Conservation (phyloP, 2,329 filamentous ascomycete genomes). For the Trichoderma semiorbis region DNA sequence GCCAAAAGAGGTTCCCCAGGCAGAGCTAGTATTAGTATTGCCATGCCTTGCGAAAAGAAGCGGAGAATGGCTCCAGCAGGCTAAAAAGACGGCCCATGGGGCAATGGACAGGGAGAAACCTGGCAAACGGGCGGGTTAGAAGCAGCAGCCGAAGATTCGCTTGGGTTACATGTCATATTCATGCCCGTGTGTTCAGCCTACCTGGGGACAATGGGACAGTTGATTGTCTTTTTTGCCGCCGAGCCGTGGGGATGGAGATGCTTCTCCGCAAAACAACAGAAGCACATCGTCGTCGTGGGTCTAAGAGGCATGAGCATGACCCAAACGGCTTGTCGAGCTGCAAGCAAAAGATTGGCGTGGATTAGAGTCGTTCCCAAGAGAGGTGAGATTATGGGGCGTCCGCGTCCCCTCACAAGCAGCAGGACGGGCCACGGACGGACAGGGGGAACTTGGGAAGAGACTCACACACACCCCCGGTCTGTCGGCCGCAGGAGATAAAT, state of each 20-base stretch:
- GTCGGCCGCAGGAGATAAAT: background rate
- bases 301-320: background rate
- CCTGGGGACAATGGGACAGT: background rate
- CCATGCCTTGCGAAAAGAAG: conserved; percentile 12
- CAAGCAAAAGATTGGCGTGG: background rate
- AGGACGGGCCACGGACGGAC: background rate
- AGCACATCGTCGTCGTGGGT: background rate
- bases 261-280: background rate
- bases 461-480: background rate
- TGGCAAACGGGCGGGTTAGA: background rate
- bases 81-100: background rate
- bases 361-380: background rate
- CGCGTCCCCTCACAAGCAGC: background rate
- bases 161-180: background rate
- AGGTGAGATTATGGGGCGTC: conserved; percentile 5
- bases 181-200: background rate
- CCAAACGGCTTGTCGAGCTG: background rate
- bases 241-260: background rate
- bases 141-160: background rate
- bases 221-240: background rate
- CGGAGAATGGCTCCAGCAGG: background rate
- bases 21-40: conserved; percentile 10
- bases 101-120: background rate
- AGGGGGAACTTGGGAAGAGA: background rate
- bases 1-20: background rate